phyloP scores from a whole-genome alignment of 495 filamentous ascomycete species.

The Neurospora sp. region DNA sequence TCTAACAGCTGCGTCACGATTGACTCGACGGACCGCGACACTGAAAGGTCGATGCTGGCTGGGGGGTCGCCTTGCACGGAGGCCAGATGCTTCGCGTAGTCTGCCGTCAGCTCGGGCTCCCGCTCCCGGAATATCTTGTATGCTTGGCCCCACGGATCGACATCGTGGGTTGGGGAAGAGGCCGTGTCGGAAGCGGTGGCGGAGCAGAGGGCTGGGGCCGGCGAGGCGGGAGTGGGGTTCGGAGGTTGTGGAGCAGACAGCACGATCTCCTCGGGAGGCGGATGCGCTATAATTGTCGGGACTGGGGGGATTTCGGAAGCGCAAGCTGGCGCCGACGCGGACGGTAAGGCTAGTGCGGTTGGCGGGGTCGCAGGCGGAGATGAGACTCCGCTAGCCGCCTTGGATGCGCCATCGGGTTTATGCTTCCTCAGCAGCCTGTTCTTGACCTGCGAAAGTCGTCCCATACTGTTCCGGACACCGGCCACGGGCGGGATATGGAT shows the following conservation, averaged over 20 bases:
- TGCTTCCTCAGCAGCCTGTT: no score
- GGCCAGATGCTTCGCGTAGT: slow-evolving; percentile 1
- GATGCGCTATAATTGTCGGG: not conserved
- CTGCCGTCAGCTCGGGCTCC: not conserved
- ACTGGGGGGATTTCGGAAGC: not conserved
- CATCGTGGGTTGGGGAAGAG: not conserved
- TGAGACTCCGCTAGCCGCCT: not conserved
- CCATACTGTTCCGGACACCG: no score
- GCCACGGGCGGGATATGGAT: no score
- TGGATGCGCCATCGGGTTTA: not conserved
- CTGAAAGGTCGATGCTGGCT: not conserved
- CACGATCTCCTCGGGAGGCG: not conserved
- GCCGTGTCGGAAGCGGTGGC: not conserved
- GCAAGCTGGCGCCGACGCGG: not conserved
- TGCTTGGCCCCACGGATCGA: not conserved
- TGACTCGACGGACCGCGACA: not conserved
- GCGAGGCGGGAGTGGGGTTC: not conserved
- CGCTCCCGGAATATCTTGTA: not conserved
- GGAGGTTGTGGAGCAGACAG: not conserved
- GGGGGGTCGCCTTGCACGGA: not conserved
- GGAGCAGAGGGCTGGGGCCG: not conserved
- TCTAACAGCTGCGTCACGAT: slow-evolving; percentile 13
- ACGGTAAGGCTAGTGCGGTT: not conserved
- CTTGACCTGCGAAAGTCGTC: no score
- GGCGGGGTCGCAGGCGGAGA: not conserved